Evolutionary conservation across 345 rosid species (phyloP).

Genomic region (Pugionium dolabratum): DNA sequence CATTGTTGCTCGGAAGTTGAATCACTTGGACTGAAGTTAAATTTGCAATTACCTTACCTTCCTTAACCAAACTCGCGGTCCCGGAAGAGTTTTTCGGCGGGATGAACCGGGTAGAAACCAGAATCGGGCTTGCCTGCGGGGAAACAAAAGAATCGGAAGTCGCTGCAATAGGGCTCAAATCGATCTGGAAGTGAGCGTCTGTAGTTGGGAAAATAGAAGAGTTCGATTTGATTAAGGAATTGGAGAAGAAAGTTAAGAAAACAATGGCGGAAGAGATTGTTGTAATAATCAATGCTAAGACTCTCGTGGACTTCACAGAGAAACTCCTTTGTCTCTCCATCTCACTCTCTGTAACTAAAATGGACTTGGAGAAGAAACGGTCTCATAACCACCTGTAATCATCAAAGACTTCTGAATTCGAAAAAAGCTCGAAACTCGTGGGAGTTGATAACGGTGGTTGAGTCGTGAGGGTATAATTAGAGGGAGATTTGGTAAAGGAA

Average conservation of each 20-base stretch:
- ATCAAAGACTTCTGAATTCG: not conserved
- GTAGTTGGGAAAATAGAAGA: constrained; percentile 42
- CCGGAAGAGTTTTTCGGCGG: constrained; percentile 48
- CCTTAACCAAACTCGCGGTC: constrained; percentile 34
- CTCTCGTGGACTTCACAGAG: constrained; percentile 61
- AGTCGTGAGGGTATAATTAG: constrained; percentile 16
- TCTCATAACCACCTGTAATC: not conserved
- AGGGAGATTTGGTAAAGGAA: constrained; percentile 28
- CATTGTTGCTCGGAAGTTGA: constrained; percentile 40
- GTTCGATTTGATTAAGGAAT: constrained; percentile 55
- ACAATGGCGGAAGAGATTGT: constrained; percentile 57
- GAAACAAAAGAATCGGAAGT: constrained; percentile 39
- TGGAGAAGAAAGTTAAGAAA: constrained; percentile 56
- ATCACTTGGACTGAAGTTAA: constrained; percentile 35
- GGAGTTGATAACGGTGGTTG: constrained; percentile 31
- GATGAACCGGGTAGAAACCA: constrained; percentile 41
- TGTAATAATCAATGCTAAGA: constrained; percentile 51
- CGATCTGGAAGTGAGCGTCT: constrained; percentile 30
- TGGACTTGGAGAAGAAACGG: constrained; percentile 10
- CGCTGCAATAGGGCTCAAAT: constrained; percentile 21
- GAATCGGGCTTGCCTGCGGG: constrained; percentile 36
- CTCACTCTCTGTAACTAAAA: constrained; percentile 1
- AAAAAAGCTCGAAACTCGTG: not conserved
- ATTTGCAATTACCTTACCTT: constrained; percentile 24
- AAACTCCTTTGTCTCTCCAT: constrained; percentile 92